Percentiles rank a stretch among this genome's conserved stretches.
phyloP scores from a whole-genome alignment of 139 green algal genomes.

The Zygnema circumcarinatum region DNA sequence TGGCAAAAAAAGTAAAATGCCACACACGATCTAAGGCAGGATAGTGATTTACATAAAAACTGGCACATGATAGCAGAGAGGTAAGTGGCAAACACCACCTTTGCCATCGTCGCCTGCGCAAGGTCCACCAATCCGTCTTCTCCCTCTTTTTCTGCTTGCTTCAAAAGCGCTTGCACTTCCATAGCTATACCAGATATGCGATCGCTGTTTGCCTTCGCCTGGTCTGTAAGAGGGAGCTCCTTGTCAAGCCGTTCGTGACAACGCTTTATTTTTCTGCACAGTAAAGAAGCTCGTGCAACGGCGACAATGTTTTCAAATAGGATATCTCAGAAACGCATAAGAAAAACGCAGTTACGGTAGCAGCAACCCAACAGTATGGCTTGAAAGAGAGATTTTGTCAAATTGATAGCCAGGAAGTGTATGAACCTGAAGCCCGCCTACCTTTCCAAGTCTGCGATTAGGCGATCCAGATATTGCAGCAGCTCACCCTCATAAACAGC shows the following conservation, averaged over 20 bases:
- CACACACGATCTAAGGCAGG: too few species aligned
- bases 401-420: not conserved
- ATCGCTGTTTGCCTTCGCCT: constrained; percentile 11
- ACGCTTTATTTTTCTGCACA: constrained; percentile 42
- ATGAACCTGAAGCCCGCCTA: not conserved
- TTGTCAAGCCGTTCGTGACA: constrained; percentile 49
- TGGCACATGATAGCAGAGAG: too few species aligned
- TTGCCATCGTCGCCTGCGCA: constrained; percentile 26
- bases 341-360: too few species aligned
- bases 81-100: not conserved
- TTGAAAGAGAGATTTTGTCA: not conserved
- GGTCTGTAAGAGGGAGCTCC: constrained; percentile 11
- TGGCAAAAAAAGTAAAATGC: too few species aligned
- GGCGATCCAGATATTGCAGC: constrained; percentile 32
- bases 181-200: constrained; percentile 23
- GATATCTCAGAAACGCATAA: too few species aligned
- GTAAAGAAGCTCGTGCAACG: too few species aligned
- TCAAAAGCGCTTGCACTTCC: constrained; percentile 40
- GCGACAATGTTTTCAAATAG: too few species aligned
- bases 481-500: constrained; percentile 30
- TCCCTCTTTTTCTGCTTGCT: constrained; percentile 45
- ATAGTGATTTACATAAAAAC: too few species aligned
- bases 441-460: constrained; percentile 39
- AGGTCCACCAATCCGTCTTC: constrained; percentile 43
- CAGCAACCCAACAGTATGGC: too few species aligned